Conservation (phyloP, 345 rosid species). For the Populus simonii region DNA sequence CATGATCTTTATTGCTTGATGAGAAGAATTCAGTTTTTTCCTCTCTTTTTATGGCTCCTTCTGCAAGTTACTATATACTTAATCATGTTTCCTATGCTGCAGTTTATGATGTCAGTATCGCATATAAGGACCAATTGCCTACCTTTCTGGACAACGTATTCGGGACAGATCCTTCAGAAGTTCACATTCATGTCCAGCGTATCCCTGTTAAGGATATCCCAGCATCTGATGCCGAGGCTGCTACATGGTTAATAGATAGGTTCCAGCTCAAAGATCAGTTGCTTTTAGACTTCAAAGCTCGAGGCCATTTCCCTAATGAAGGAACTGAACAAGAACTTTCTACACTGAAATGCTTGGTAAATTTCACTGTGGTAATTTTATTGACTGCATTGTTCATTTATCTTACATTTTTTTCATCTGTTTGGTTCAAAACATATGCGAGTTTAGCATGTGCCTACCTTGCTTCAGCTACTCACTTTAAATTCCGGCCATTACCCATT, state of each 20-base stretch:
- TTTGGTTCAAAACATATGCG: conserved; percentile 56
- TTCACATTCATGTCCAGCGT: conserved; percentile 68
- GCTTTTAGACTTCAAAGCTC: conserved; percentile 53
- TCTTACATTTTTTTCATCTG: conserved; percentile 53
- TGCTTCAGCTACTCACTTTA: conserved; percentile 45
- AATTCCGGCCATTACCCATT: conserved; percentile 39
- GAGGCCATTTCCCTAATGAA: conserved; percentile 55
- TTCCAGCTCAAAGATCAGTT: conserved; percentile 62
- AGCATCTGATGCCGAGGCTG: conserved; percentile 39
- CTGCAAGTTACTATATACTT: background rate
- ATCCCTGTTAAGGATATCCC: conserved; percentile 48
- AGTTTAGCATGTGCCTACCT: conserved; percentile 52
- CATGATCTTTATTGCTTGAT: background rate
- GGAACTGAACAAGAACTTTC: conserved; percentile 49
- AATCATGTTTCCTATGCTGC: conserved; percentile 26
- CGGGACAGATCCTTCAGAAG: conserved; percentile 79
- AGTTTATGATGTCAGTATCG: conserved; percentile 75
- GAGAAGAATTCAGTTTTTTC: background rate
- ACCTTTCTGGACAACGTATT: conserved; percentile 76
- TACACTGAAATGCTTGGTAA: conserved; percentile 44
- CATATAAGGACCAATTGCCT: conserved; percentile 67
- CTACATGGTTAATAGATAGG: conserved; percentile 56
- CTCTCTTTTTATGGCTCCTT: background rate
- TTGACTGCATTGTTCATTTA: conserved; percentile 52
- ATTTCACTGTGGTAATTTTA: conserved; percentile 41